These are phyloP conservation scores for Mycogone perniciosa DNA, from an alignment of 2,329 filamentous ascomycete species.

Conservation along the genomic window DNA sequence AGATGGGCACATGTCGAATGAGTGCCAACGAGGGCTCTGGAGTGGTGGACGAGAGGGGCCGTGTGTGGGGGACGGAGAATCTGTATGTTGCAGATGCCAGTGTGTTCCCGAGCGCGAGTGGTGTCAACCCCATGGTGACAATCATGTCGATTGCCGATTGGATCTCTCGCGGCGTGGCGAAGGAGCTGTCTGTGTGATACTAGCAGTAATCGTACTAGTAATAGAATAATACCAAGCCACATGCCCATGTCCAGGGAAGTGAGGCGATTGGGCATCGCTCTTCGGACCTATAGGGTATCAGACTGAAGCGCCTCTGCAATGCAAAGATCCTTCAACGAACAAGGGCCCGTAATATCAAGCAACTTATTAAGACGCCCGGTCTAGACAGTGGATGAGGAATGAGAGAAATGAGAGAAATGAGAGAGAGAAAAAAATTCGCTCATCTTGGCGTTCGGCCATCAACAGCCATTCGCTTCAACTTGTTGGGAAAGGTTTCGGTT, in stretches of 20 bases:
- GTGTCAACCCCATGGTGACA: constrained; percentile 78
- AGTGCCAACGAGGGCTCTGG: constrained; percentile 44
- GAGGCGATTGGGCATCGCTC: constrained; percentile 3
- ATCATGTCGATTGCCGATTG: constrained; percentile 64
- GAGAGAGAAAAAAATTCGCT: too few relatives aligned
- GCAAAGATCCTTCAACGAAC: constrained; percentile 1
- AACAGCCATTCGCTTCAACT: too few relatives aligned
- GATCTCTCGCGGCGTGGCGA: constrained; percentile 52
- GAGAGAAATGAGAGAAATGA: too few relatives aligned
- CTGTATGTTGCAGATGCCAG: constrained; percentile 69
- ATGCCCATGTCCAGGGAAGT: background rate
- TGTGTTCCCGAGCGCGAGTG: constrained; percentile 69
- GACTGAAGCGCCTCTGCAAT: constrained; percentile 8
- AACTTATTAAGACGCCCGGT: background rate
- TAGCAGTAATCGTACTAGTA: background rate
- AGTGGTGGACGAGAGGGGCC: constrained; percentile 52
- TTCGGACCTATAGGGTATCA: constrained; percentile 7
- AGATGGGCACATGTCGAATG: constrained; percentile 77
- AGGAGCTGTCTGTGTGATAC: constrained; percentile 28
- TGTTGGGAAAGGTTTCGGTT: too few relatives aligned
- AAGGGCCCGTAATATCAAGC: background rate
- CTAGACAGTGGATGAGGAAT: background rate
- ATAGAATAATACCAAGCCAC: too few relatives aligned
- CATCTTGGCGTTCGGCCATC: too few relatives aligned
- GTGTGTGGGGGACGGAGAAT: constrained; percentile 59